phyloP scores from a whole-genome alignment of 169 alveolate genomes.

The Plasmodium falciparum region DNA sequence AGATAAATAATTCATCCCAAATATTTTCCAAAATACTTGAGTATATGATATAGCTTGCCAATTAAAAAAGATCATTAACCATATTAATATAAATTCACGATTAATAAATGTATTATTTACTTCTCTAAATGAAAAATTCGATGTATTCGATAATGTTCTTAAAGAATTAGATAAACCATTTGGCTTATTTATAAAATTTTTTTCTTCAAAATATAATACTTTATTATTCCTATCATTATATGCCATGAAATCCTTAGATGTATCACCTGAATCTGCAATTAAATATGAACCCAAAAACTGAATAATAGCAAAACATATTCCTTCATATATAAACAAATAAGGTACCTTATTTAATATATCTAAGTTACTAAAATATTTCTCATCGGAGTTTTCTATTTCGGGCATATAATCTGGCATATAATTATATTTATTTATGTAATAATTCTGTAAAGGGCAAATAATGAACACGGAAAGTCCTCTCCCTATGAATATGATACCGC shows the following conservation, averaged over 20 bases:
- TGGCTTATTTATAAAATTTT: conserved; percentile 23
- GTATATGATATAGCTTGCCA: conserved; percentile 77
- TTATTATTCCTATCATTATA: conserved; percentile 39
- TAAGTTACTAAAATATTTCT: conserved; percentile 55
- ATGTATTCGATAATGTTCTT: conserved; percentile 39
- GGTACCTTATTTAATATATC: conserved; percentile 64
- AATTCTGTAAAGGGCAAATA: conserved; percentile 55
- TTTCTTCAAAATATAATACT: conserved; percentile 27
- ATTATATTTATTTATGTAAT: conserved; percentile 47
- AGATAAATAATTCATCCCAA: conserved; percentile 45
- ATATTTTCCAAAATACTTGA: conserved; percentile 65
- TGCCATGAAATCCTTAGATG: conserved; percentile 40
- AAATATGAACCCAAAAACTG: conserved; percentile 65
- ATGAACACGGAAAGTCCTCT: conserved; percentile 57
- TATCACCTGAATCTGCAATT: conserved; percentile 33
- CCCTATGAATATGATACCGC: conserved; percentile 67
- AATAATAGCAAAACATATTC: conserved; percentile 59
- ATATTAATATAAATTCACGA: conserved; percentile 61
- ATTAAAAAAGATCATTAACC: conserved; percentile 70
- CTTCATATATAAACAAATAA: conserved; percentile 63
- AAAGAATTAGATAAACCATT: conserved; percentile 37
- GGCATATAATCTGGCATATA: conserved; percentile 72
- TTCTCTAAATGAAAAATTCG: conserved; percentile 49
- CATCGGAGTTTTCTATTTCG: conserved; percentile 44
- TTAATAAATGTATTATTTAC: conserved; percentile 50